Conservation (phyloP, 495 filamentous ascomycete genomes). For the Tuber magnatum region DNA sequence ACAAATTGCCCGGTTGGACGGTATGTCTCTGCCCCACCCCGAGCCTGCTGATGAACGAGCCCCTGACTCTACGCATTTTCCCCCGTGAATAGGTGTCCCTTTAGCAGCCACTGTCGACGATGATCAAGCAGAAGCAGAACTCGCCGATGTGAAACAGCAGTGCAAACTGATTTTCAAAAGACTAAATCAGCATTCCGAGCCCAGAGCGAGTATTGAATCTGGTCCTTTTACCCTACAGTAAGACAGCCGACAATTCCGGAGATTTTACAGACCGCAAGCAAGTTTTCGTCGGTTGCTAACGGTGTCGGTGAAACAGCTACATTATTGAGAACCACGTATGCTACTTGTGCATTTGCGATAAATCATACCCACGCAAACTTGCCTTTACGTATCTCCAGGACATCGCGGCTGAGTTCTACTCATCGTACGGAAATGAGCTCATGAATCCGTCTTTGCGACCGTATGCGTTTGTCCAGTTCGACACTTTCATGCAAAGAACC, state of each 20-base stretch:
- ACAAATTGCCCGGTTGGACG: constrained; percentile 87
- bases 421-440: constrained; percentile 69
- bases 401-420: constrained; percentile 82
- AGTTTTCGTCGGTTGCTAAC: constrained; percentile 6
- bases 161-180: constrained; percentile 82
- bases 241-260: constrained; percentile 33
- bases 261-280: neutral
- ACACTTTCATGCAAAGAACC: constrained; percentile 89
- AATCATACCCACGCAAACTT: constrained; percentile 92
- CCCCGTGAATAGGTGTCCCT: constrained; percentile 65
- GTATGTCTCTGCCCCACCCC: constrained; percentile 46
- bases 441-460: constrained; percentile 68
- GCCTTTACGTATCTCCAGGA: constrained; percentile 98
- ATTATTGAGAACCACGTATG: constrained; percentile 70
- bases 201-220: constrained; percentile 85
- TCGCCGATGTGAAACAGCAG: constrained; percentile 81
- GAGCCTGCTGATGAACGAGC: constrained; percentile 24
- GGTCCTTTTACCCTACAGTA: constrained; percentile 83
- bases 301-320: constrained; percentile 54
- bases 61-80: neutral
- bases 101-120: constrained; percentile 93
- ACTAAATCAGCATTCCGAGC: constrained; percentile 77
- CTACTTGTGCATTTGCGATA: constrained; percentile 89
- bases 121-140: constrained; percentile 68
- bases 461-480: constrained; percentile 95